Base-by-base conservation (phyloP, 306 rosid genomes). In the Begonia fuchsioides region DNA sequence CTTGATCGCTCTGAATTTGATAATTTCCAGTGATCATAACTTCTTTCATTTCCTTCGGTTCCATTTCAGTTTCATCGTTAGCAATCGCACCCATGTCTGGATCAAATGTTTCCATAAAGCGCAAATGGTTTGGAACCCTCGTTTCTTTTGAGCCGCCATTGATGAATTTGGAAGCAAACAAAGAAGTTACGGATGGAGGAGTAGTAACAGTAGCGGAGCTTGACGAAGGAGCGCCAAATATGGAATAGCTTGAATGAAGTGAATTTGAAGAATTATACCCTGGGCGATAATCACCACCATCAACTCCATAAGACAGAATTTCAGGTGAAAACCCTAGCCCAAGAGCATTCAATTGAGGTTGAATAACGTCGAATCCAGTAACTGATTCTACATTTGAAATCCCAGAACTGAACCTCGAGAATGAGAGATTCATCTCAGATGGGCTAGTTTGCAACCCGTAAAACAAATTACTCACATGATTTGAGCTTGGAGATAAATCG, bases 1-100 rank as follows among this genome's bases (percentile, higher is more conserved):
- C 73, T 56, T 81, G 86, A 51, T 78, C 83, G 9, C 70, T 66
- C 64, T 73, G 79, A 67, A 67, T 70, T 50, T 71, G 80, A 35
- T 57, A 55, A 62, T 17, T 43, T 13, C 14, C 15, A 51, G n/a
- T n/a, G n/a, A n/a, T n/a, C n/a, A n/a, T n/a, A n/a, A n/a, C 94
- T 4, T 60, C 72, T 77, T 83, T 87, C 75, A 71, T 84, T 39
- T 55, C 71, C 62, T 80, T 87, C 47, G 44, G 58, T 8, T 32
- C 51, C 35, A 55, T 50, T 40, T 17, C 58, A n/a, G 39, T 58
- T 9, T 64, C 67, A 0, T 57, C 51, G 18, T 53, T 52, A 11
- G 55, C 72, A 1, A 45, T 54, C 58, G 68, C 52, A 12, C 69
- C 76, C 43, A 71, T 44, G 49, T 66, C 77, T 35, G 44, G 49